Conservation (phyloP, 208 protist species). For the Entamoeba histolytica region DNA sequence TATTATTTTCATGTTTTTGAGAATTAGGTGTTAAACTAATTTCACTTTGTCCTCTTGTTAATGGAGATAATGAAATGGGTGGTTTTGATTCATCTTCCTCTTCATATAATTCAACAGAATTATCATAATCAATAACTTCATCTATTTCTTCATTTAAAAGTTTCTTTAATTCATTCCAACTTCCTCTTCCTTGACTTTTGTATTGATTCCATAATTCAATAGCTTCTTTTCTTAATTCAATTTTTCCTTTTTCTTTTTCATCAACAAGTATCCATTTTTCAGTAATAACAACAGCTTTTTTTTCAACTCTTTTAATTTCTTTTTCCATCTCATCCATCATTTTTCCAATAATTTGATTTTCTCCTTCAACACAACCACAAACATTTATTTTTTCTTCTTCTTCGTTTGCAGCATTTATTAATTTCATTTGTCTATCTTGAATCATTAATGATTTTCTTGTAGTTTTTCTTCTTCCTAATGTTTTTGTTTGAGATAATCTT, state of each 20-base stretch:
- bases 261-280: not conserved
- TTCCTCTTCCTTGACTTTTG: not conserved
- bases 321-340: not conserved
- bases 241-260: not conserved
- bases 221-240: not conserved
- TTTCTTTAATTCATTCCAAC: not conserved
- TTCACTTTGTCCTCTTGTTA: too few species aligned
- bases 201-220: not conserved
- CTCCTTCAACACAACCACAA: not conserved
- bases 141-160: not conserved
- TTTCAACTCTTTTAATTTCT: not conserved
- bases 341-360: not conserved
- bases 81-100: not conserved
- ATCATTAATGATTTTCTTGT: not conserved
- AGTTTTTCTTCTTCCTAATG: not conserved
- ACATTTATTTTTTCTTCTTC: not conserved
- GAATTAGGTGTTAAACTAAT: too few species aligned
- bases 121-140: not conserved
- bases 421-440: not conserved
- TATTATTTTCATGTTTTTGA: too few species aligned
- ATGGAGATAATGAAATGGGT: too few species aligned
- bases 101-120: not conserved
- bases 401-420: not conserved
- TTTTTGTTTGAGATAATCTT: not conserved
- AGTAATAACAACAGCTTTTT: not conserved